Conservation (phyloP, 2,329 filamentous ascomycete species). For the Cladosporium sp. region DNA sequence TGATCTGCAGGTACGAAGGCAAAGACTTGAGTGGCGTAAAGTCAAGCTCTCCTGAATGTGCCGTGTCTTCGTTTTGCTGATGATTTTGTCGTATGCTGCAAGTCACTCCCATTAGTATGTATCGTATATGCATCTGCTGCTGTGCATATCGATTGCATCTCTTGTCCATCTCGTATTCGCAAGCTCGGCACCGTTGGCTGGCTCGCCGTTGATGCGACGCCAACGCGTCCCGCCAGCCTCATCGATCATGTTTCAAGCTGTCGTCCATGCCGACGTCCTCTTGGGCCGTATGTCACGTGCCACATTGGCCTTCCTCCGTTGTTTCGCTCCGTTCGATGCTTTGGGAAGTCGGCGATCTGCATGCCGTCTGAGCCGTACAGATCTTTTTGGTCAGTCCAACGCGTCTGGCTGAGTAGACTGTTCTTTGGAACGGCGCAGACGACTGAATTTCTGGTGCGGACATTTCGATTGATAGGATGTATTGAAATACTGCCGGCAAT, state of each 20-base stretch:
- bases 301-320: background rate
- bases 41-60: background rate
- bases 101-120: background rate
- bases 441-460: background rate
- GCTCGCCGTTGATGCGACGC: conserved; percentile 1
- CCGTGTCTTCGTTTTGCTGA: background rate
- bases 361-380: background rate
- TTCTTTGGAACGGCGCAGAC: background rate
- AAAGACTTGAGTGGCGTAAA: conserved; percentile 1
- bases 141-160: background rate
- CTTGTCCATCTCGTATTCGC: background rate
- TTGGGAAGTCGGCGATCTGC: background rate
- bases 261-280: background rate
- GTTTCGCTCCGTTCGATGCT: background rate
- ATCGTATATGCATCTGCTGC: background rate
- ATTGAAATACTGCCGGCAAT: background rate
- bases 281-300: background rate
- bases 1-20: conserved; percentile 13
- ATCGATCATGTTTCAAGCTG: background rate
- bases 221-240: background rate
- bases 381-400: background rate
- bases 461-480: background rate
- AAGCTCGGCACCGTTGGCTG: background rate
- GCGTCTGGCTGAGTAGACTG: background rate
- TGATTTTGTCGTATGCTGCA: background rate